phyloP scores from a whole-genome alignment of 805 yeast genomes.

The Wickerhamomyces sydowiorum region DNA sequence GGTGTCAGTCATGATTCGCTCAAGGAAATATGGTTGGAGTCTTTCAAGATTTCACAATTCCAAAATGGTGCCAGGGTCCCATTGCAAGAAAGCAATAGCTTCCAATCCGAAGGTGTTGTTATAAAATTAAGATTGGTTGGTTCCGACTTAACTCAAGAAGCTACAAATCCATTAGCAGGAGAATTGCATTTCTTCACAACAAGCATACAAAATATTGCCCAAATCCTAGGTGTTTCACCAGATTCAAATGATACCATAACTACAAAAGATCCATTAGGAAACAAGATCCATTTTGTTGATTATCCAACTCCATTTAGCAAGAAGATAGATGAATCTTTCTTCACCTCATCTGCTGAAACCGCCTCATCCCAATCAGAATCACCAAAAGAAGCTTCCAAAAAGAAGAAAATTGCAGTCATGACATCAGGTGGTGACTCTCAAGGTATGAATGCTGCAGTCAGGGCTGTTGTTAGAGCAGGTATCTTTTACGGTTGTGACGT shows the following conservation, averaged over 20 bases:
- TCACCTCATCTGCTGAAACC: constrained; percentile 5
- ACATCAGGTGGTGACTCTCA: constrained; percentile 99
- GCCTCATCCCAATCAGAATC: background rate
- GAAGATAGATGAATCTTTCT: constrained; percentile 10
- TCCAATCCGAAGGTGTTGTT: constrained; percentile 39
- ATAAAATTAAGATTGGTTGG: constrained; percentile 38
- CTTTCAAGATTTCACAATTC: constrained; percentile 56
- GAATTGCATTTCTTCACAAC: constrained; percentile 36
- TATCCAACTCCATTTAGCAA: constrained; percentile 17
- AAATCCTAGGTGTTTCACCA: constrained; percentile 18
- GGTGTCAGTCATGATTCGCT: constrained; percentile 65
- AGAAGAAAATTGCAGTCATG: constrained; percentile 79
- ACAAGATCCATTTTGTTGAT: constrained; percentile 33
- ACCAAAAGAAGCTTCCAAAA: no score
- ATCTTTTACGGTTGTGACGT: constrained; percentile 85
- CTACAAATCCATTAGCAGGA: constrained; percentile 31
- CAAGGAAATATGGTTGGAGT: constrained; percentile 68
- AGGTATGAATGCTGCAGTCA: constrained; percentile 95
- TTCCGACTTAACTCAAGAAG: constrained; percentile 13
- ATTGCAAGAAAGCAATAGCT: constrained; percentile 34
- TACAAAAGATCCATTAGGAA: constrained; percentile 62
- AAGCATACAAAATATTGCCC: constrained; percentile 25
- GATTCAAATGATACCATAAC: constrained; percentile 17
- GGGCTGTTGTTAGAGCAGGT: constrained; percentile 93
- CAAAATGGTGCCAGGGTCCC: constrained; percentile 55